Percentiles rank a stretch among this genome's conserved stretches.
Conservation (phyloP, 2,329 filamentous ascomycete genomes). For the Huntiella savannae region DNA sequence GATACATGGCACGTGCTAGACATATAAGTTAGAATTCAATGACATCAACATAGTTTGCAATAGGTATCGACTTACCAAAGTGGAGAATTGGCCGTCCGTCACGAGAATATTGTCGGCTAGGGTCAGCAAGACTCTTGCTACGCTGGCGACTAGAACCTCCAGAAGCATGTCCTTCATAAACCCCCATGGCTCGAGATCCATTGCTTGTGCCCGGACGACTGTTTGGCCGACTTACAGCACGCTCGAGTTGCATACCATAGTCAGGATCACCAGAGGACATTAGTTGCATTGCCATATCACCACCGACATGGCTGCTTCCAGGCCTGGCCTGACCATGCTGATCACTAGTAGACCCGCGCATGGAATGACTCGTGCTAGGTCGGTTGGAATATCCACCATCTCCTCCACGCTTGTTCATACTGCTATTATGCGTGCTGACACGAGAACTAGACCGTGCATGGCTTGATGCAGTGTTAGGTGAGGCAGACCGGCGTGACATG, state of each 20-base stretch:
- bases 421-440: conserved; percentile 18
- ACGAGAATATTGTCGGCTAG: conserved; percentile 60
- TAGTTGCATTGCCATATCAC: conserved; percentile 51
- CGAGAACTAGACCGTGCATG: conserved; percentile 8
- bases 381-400: conserved; percentile 30
- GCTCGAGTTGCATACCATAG: conserved; percentile 38
- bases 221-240: conserved; percentile 20
- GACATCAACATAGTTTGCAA: not conserved
- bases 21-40: conserved; percentile 6
- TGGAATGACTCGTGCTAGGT: conserved; percentile 26
- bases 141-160: conserved; percentile 28
- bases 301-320: conserved; percentile 29
- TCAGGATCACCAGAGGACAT: conserved; percentile 35
- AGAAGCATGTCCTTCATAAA: conserved; percentile 31
- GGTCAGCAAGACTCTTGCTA: conserved; percentile 76
- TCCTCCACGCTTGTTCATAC: conserved; percentile 26
- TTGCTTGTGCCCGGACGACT: conserved; percentile 29
- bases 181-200: conserved; percentile 31
- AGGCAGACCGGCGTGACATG: conserved; percentile 6
- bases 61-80: conserved; percentile 54
- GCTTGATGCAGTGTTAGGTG: conserved; percentile 4
- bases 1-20: conserved; percentile 77
- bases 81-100: conserved; percentile 80
- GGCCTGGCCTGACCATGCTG: conserved; percentile 20
- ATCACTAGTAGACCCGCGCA: conserved; percentile 29